phyloP scores from a whole-genome alignment of 2,329 filamentous ascomycete species.

The Fusarium pseudocircinatum region DNA sequence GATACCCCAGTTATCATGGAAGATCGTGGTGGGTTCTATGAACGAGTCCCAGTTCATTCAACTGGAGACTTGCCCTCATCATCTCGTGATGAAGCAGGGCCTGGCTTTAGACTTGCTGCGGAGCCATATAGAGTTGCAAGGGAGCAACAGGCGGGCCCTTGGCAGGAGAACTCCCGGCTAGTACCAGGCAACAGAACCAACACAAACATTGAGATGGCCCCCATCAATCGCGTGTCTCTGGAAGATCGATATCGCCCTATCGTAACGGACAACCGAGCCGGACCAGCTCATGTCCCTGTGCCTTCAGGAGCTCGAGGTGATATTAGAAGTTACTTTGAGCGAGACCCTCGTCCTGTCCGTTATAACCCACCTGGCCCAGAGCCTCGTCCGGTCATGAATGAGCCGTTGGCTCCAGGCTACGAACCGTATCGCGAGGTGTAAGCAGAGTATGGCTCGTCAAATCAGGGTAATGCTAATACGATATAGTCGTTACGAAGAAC shows the following conservation, averaged over 20 bases:
- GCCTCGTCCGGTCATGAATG: constrained; percentile 21
- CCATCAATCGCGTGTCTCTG: constrained; percentile 21
- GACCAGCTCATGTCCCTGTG: constrained; percentile 1
- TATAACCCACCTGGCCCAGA: constrained; percentile 14
- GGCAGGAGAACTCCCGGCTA: constrained; percentile 36
- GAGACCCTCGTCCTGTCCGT: constrained; percentile 12
- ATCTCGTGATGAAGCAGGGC: constrained; percentile 11
- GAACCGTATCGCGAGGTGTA: constrained; percentile 41
- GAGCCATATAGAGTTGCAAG: constrained; percentile 22
- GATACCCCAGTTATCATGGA: constrained; percentile 53
- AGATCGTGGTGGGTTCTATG: constrained; percentile 52
- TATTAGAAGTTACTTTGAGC: constrained; percentile 5
- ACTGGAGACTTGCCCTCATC: constrained; percentile 12
- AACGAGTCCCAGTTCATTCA: constrained; percentile 43
- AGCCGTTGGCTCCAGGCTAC: constrained; percentile 13
- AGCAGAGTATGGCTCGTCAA: constrained; percentile 6
- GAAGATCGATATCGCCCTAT: constrained; percentile 13
- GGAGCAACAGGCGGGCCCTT: constrained; percentile 30
- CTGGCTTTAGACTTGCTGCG: constrained; percentile 24
- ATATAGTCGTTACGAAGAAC: constrained; percentile 27
- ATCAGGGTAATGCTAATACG: constrained; percentile 19
- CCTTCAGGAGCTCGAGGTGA: constrained; percentile 3
- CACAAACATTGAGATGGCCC: constrained; percentile 32
- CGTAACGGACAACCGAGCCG: constrained; percentile 16
- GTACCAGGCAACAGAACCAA: constrained; percentile 28